Conservation (phyloP, 352 stramenopile genomes). For the Phytophthora syringae region DNA sequence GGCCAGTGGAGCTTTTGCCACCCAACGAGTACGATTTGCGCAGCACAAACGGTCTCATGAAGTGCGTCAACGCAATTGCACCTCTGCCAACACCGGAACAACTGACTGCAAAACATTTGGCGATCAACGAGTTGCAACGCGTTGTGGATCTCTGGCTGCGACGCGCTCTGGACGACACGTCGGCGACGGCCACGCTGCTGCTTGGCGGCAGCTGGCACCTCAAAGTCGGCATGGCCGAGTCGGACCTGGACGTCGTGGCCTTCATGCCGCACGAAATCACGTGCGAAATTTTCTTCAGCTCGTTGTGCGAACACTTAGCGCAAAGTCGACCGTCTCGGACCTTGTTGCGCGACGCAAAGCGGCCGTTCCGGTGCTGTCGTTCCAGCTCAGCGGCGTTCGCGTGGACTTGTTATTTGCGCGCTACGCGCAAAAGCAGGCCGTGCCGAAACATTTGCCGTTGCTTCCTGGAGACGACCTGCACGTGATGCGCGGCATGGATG, state of each 20-base stretch:
- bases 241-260: constrained; percentile 81
- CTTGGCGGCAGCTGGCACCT: constrained; percentile 85
- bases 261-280: constrained; percentile 73
- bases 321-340: constrained; percentile 49
- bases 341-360: constrained; percentile 81
- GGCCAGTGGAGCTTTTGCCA: constrained; percentile 57
- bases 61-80: constrained; percentile 75
- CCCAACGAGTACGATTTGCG: constrained; percentile 80
- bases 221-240: constrained; percentile 78
- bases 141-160: constrained; percentile 77
- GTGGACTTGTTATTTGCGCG: constrained; percentile 84
- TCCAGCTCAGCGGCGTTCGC: constrained; percentile 69
- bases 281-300: constrained; percentile 70
- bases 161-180: constrained; percentile 26
- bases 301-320: constrained; percentile 60
- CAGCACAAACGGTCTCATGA: constrained; percentile 84
- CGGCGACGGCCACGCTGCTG: constrained; percentile 64
- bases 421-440: constrained; percentile 59
- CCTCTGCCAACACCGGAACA: constrained; percentile 63
- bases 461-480: constrained; percentile 64
- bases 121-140: constrained; percentile 78
- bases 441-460: constrained; percentile 80
- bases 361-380: constrained; percentile 73
- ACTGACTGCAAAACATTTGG: constrained; percentile 75
- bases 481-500: constrained; percentile 79